Evolutionary conservation across 495 filamentous ascomycete species (phyloP), one percentile per base, ranked within the genome.

Genomic region (Jackrogersella multiformis): DNA sequence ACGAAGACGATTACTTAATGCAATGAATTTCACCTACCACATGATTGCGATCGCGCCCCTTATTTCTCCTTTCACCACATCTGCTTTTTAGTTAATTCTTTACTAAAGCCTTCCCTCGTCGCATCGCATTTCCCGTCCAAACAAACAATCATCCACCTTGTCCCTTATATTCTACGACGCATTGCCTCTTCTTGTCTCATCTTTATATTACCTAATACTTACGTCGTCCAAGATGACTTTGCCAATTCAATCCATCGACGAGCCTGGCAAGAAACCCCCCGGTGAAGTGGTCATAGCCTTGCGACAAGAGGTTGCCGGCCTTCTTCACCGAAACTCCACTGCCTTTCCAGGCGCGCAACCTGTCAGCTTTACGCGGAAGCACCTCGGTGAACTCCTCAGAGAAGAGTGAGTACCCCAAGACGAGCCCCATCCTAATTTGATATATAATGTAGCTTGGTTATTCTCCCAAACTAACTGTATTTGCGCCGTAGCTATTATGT

Each of bases 261-360:
- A 84, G 38, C 88, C 90, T 13, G 93, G 93, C 53, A 77, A 89
- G 59, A 90, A 87, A 70, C 85, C 87, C 34, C 83, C 87, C 5
- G 77, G 73, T 38, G 78, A 84, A 0, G 80, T 92, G 21, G 81
- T 86, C 15, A 74, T 84, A 20, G 76, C 79, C 13, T 83, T 96
- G 74, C 88, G 91, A 45, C 76, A 79, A 58, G 89, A 92, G 74
- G 93, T 99, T 44, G 90, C 92, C 16, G 61, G 78, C 9, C 83
- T 99, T 34, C 87, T 99, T 3, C 84, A 86, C 23, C 85, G 92
- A 62, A 84, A 79, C 56, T 85, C 83, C 44, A 74, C 79, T 23
- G 81, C 74, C 60, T 99, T 99, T 61, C 95, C 95, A 2, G 95
- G 95, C 66, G 94, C 95, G 46, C 95, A 99, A 77, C 95, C 95